Evolutionary conservation across 352 stramenopile genomes (phyloP), one percentile per base, ranked within the genome.

Genomic region (Pythium coloratum): DNA sequence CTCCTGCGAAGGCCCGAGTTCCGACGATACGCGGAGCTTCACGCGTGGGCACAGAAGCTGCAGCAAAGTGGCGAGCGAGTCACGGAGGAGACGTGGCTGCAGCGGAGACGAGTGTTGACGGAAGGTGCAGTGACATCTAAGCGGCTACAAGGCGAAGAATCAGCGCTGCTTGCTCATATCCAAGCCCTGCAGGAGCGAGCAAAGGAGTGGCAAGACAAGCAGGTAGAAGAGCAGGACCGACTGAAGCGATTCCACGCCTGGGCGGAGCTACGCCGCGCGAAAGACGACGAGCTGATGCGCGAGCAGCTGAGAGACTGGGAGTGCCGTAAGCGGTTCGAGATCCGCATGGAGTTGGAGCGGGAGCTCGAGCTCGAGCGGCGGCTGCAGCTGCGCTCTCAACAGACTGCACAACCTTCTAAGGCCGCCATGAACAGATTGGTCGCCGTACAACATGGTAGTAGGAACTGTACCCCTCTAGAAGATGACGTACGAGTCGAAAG

Each of bases 321-420:
- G 61, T 51, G 10, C 24, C 55, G 64, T 16, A 89, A 84, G 69
- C 73, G 83, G 2, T 60, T 72, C 30, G 65, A 86, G 16, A 87
- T 92, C 62, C 83, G 83, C 14, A 55, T 81, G 38, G 85, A 91
- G 20, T 69, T 94, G 1, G 85, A 92, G 67, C 74, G 75, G n/a
- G 78, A 90, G 55, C 64, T 87, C 1, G 80, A 94, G 47, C 75
- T 75, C 0, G 57, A 76, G 26, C 69, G 83, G 20, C 70, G 85
- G 59, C 62, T 56, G 1, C 68, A 76, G 44, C 64, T 83, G 60
- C 72, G 67, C 24, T 49, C 60, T 12, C 58, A 64, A 36, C 58
- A 62, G 50, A 40, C 55, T 3, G 36, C 54, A 5, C 51, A 44
- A 3, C 54, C 14, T 10, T 18, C 18, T 8, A 49, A 49, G 14